These are phyloP conservation scores for Raffaelea ambrosiae DNA, from an alignment of 2,329 filamentous ascomycete species.

Conservation along the genomic window DNA sequence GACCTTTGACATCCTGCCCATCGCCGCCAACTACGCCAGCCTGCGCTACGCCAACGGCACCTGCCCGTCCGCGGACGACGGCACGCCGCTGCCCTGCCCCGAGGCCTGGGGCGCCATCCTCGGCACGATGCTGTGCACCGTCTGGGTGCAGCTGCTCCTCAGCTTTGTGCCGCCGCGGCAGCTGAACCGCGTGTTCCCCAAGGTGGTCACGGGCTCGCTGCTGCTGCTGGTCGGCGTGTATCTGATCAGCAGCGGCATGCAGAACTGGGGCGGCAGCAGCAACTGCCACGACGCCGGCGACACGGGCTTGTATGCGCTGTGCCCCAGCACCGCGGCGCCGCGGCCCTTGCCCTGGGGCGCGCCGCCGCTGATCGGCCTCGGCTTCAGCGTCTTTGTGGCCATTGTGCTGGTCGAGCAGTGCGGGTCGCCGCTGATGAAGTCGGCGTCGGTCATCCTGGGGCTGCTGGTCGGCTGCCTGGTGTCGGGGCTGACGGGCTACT, in stretches of 20 bases:
- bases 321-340: constrained; percentile 49
- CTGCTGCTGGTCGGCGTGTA: constrained; percentile 59
- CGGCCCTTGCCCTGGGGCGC: constrained; percentile 51
- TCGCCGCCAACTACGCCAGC: constrained; percentile 50
- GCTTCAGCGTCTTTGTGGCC: constrained; percentile 57
- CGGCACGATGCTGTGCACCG: constrained; percentile 40
- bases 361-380: constrained; percentile 50
- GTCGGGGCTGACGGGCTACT: constrained; percentile 68
- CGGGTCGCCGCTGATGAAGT: constrained; percentile 76
- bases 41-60: constrained; percentile 59
- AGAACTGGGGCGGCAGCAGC: constrained; percentile 58
- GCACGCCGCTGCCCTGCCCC: constrained; percentile 52
- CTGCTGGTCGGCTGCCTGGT: constrained; percentile 64
- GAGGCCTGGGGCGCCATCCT: constrained; percentile 59
- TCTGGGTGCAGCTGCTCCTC: constrained; percentile 52
- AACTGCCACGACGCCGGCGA: constrained; percentile 28
- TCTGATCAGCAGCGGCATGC: constrained; percentile 53
- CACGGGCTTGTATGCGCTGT: constrained; percentile 42
- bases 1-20: constrained; percentile 58
- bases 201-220: constrained; percentile 59
- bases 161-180: constrained; percentile 54
- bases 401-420: constrained; percentile 76
- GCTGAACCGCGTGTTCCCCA: constrained; percentile 57
- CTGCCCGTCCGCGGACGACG: constrained; percentile 47
- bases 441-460: constrained; percentile 64